Percentiles rank a stretch among this genome's conserved stretches.
Evolutionary conservation across 2,329 filamentous ascomycete genomes (phyloP).

Genomic region (Mycocentrospora acerina): DNA sequence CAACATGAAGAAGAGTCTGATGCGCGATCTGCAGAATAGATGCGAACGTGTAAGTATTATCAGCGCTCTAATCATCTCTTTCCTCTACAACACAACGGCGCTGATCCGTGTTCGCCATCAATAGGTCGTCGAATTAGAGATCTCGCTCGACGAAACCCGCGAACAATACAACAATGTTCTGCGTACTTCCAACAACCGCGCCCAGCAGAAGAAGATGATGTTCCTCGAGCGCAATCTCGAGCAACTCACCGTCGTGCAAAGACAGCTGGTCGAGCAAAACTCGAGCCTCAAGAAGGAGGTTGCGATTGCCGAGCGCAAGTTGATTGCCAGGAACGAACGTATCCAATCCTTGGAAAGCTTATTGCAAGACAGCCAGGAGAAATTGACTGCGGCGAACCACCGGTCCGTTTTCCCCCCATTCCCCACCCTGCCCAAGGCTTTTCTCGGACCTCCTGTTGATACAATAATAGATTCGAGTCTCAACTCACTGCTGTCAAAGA

Average conservation of each 20-base stretch:
- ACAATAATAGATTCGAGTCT: constrained; percentile 80
- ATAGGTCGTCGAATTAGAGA: constrained; percentile 88
- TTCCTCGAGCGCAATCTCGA: constrained; percentile 98
- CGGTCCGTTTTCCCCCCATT: constrained; percentile 63
- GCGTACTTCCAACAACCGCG: constrained; percentile 93
- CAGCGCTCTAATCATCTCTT: constrained; percentile 8
- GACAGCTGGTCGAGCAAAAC: constrained; percentile 97
- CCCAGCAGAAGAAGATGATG: constrained; percentile 99
- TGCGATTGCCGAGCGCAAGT: constrained; percentile 94
- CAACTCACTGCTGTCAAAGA: constrained; percentile 98
- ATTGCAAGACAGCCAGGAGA: constrained; percentile 96
- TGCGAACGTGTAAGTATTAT: constrained; percentile 72
- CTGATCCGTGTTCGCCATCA: constrained; percentile 6
- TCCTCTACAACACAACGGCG: constrained; percentile 1
- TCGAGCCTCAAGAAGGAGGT: constrained; percentile 94
- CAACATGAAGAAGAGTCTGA: constrained; percentile 99
- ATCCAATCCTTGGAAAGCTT: constrained; percentile 91
- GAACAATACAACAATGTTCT: constrained; percentile 99
- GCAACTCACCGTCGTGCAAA: constrained; percentile 94
- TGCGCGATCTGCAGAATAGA: constrained; percentile 97
- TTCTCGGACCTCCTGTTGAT: constrained; percentile 7
- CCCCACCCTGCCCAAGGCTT: neutral
- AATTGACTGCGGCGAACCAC: constrained; percentile 94
- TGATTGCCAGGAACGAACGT: constrained; percentile 94
- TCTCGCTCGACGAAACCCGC: constrained; percentile 92